Evolutionary conservation across 2,329 filamentous ascomycete genomes (phyloP).

Genomic region (Colletotrichum orbiculare): DNA sequence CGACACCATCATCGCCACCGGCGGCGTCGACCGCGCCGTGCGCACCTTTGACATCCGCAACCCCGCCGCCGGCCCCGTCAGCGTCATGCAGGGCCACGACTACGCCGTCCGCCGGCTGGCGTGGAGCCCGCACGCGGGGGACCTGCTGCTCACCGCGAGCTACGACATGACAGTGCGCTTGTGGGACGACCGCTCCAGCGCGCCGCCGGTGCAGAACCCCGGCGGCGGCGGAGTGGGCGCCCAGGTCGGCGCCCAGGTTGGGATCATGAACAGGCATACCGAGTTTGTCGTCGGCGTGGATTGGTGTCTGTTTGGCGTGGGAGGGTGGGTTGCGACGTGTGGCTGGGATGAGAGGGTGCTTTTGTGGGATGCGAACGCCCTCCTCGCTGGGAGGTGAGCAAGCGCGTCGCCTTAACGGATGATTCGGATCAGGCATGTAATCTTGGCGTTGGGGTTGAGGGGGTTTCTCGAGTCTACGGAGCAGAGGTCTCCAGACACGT

Average conservation of each 20-base stretch:
- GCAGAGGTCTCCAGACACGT: too few relatives aligned
- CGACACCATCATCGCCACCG: slow-evolving; percentile 84
- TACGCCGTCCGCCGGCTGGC: slow-evolving; percentile 88
- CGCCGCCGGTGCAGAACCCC: slow-evolving; percentile 48
- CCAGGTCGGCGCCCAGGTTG: slow-evolving; percentile 76
- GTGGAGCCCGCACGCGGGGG: slow-evolving; percentile 94
- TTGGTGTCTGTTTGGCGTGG: slow-evolving; percentile 96
- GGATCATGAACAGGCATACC: slow-evolving; percentile 90
- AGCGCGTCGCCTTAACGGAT: background rate
- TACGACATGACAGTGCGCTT: slow-evolving; percentile 98
- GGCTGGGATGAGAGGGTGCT: slow-evolving; percentile 94
- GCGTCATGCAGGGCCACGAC: slow-evolving; percentile 84
- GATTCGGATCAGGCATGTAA: too few relatives aligned
- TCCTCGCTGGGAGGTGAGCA: slow-evolving; percentile 44
- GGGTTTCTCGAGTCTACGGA: slow-evolving; percentile 15
- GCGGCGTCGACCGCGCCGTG: slow-evolving; percentile 87
- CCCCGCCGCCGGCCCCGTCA: slow-evolving; percentile 76
- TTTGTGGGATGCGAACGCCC: slow-evolving; percentile 85
- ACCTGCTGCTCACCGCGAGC: slow-evolving; percentile 87
- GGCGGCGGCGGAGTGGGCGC: slow-evolving; percentile 43
- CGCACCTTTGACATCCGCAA: slow-evolving; percentile 91
- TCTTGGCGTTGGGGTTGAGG: background rate
- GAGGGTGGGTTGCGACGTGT: slow-evolving; percentile 94
- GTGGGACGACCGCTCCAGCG: slow-evolving; percentile 80
- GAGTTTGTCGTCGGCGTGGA: slow-evolving; percentile 97